These are phyloP conservation scores for Saccharomyces cerevisiae DNA, from an alignment of 805 yeast species.

Conservation along the genomic window DNA sequence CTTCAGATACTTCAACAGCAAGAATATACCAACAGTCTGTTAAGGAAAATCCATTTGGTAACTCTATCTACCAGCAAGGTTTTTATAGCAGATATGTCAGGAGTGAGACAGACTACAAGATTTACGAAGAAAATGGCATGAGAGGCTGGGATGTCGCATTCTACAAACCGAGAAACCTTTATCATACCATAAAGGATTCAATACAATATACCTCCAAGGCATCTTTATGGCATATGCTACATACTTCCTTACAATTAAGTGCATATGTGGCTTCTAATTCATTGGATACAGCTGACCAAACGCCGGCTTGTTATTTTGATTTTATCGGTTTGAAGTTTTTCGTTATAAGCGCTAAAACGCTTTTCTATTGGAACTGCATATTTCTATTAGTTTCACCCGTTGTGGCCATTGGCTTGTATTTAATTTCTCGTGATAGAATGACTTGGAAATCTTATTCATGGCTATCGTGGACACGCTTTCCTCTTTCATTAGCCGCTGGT, in stretches of 20 bases:
- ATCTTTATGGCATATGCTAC: conserved; percentile 80
- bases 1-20: conserved; percentile 70
- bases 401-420: conserved; percentile 38
- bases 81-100: conserved; percentile 62
- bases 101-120: conserved; percentile 80
- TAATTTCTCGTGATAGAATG: conserved; percentile 40
- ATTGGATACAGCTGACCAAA: conserved; percentile 25
- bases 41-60: conserved; percentile 58
- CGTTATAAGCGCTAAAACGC: conserved; percentile 40
- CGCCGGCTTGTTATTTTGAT: conserved; percentile 58
- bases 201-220: conserved; percentile 54
- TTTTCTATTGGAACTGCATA: conserved; percentile 46
- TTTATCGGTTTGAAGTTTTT: conserved; percentile 51
- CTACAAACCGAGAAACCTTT: conserved; percentile 72
- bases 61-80: conserved; percentile 77
- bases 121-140: conserved; percentile 57
- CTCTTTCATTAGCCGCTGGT: conserved; percentile 38
- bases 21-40: conserved; percentile 48
- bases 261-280: conserved; percentile 36
- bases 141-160: conserved; percentile 89
- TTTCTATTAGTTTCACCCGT: conserved; percentile 50
- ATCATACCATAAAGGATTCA: conserved; percentile 72
- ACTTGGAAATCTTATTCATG: conserved; percentile 41
- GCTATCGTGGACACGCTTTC: conserved; percentile 44
- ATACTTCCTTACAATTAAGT: conserved; percentile 56